Evolutionary conservation across 2,329 filamentous ascomycete species (phyloP).

Genomic region (Aspergillus texensis): DNA sequence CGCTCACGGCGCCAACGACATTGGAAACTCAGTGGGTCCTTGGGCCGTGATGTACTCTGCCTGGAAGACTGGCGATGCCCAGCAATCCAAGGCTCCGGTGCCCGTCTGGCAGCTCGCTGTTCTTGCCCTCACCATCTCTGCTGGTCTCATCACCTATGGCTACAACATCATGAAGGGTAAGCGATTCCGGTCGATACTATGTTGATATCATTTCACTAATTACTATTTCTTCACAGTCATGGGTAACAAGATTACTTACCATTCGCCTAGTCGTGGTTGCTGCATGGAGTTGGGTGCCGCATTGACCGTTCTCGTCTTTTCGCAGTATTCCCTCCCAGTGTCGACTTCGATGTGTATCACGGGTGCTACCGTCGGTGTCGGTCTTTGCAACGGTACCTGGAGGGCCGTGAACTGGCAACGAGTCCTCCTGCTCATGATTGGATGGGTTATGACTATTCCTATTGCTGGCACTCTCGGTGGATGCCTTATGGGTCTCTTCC

Average conservation of each 20-base stretch:
- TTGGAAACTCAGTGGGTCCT: conserved; percentile 70
- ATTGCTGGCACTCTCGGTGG: conserved; percentile 62
- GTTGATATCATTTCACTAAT: conserved; percentile 15
- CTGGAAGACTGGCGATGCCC: conserved; percentile 65
- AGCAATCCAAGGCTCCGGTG: conserved; percentile 65
- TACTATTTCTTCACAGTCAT: conserved; percentile 58
- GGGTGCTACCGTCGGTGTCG: conserved; percentile 75
- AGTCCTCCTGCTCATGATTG: conserved; percentile 66
- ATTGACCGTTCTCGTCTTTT: conserved; percentile 75
- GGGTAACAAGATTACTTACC: conserved; percentile 79
- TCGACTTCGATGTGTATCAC: conserved; percentile 81
- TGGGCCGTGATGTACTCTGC: conserved; percentile 72
- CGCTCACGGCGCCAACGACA: conserved; percentile 74
- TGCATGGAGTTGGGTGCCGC: conserved; percentile 82
- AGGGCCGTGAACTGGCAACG: conserved; percentile 78
- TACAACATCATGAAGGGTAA: conserved; percentile 83
- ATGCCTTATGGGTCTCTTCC: conserved; percentile 54
- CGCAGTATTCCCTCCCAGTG: conserved; percentile 73
- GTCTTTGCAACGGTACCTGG: conserved; percentile 72
- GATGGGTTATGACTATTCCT: conserved; percentile 69
- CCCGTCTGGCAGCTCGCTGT: conserved; percentile 78
- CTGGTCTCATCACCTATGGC: conserved; percentile 73
- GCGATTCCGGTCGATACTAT: conserved; percentile 19
- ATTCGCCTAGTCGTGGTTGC: conserved; percentile 60
- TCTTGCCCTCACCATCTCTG: conserved; percentile 62